phyloP scores from a whole-genome alignment of 805 yeast species.

The Babjeviella inositovora region DNA sequence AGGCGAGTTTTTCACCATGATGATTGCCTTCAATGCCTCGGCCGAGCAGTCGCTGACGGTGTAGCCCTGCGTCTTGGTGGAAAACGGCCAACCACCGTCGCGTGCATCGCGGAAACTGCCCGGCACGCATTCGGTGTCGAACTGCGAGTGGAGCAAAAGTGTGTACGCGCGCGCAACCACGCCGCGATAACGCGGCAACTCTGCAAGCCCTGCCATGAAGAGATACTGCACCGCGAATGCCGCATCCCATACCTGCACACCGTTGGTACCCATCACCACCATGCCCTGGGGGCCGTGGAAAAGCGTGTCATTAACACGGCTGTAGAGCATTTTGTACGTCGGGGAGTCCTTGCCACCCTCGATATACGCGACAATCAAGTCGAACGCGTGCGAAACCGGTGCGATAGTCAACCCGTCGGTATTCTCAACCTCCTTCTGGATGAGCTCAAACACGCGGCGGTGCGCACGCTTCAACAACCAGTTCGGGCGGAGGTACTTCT shows the following conservation, averaged over 20 bases:
- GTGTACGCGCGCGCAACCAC: conserved; percentile 49
- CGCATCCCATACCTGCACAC: conserved; percentile 94
- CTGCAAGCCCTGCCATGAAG: conserved; percentile 67
- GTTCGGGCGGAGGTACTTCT: conserved; percentile 55
- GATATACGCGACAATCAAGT: conserved; percentile 50
- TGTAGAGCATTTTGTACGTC: conserved; percentile 35
- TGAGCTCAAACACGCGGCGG: conserved; percentile 37
- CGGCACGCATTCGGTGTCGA: conserved; percentile 58
- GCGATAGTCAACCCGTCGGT: conserved; percentile 81
- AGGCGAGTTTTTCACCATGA: conserved; percentile 70
- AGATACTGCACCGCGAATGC: conserved; percentile 82
- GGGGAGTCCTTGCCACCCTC: conserved; percentile 60
- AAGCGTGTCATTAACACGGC: conserved; percentile 57
- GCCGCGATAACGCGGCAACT: conserved; percentile 44
- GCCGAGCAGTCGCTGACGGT: conserved; percentile 96
- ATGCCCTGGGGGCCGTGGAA: conserved; percentile 86
- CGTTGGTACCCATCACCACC: conserved; percentile 94
- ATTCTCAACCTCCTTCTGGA: conserved; percentile 61
- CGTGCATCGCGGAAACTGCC: conserved; percentile 77
- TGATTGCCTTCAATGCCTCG: conserved; percentile 82
- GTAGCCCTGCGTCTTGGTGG: conserved; percentile 91
- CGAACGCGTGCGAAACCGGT: conserved; percentile 83
- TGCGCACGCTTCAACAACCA: conserved; percentile 47
- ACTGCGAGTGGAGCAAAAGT: conserved; percentile 72
- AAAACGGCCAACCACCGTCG: conserved; percentile 90